Percentiles rank a stretch among this genome's conserved stretches.
Evolutionary conservation across 2,329 filamentous ascomycete genomes (phyloP).

Genomic region (Fusarium sp.): DNA sequence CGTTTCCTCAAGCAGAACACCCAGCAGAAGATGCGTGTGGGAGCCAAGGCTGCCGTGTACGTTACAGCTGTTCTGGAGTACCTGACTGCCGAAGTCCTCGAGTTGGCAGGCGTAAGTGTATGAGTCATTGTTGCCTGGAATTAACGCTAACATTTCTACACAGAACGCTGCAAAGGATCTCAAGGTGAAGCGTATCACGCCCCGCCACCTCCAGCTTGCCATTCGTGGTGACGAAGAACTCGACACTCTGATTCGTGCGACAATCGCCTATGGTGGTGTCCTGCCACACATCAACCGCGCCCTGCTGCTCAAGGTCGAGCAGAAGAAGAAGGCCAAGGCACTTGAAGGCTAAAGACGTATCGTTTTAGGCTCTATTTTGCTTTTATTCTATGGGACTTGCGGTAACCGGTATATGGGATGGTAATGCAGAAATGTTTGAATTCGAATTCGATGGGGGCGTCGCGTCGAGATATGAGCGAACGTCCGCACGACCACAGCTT

Average conservation of each 20-base stretch:
- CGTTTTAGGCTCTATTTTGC: constrained; percentile 27
- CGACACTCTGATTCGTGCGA: constrained; percentile 95
- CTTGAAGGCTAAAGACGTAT: constrained; percentile 52
- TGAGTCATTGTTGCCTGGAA: constrained; percentile 19
- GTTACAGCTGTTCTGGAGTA: constrained; percentile 98
- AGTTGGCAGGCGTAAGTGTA: constrained; percentile 84
- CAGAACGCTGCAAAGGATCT: constrained; percentile 98
- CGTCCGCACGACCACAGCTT: constrained; percentile 38
- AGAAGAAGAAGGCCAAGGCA: constrained; percentile 87
- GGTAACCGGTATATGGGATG: constrained; percentile 40
- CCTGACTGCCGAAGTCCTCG: constrained; percentile 95
- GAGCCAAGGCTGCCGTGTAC: constrained; percentile 97
- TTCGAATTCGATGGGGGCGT: constrained; percentile 40
- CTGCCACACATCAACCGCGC: constrained; percentile 99
- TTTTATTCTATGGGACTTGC: constrained; percentile 39
- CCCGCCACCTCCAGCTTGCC: constrained; percentile 95
- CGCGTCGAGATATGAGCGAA: constrained; percentile 35
- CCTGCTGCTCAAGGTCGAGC: constrained; percentile 92
- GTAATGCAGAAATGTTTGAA: constrained; percentile 43
- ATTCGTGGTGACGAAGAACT: constrained; percentile 99
- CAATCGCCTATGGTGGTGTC: constrained; percentile 98
- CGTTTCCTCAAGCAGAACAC: constrained; percentile 99
- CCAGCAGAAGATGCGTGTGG: constrained; percentile 99
- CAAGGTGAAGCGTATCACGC: constrained; percentile 99
- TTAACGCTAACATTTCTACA: constrained; percentile 33